These are phyloP conservation scores for Allium sativum DNA, from an alignment of 106 monocot genomes.

Conservation along the genomic window DNA sequence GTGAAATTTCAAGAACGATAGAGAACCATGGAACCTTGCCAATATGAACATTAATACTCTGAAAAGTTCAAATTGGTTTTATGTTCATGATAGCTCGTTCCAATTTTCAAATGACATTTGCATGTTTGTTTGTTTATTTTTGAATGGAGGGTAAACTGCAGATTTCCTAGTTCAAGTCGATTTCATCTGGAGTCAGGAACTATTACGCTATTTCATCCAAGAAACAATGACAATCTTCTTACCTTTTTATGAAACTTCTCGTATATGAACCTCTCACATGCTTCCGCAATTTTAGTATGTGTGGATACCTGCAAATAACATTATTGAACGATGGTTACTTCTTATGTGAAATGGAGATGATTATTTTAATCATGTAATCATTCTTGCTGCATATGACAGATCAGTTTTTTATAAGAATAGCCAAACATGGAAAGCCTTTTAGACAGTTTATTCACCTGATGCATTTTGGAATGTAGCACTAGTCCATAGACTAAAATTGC, in stretches of 20 bases:
- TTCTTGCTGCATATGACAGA: background rate
- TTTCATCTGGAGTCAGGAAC: too few species aligned
- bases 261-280: slow-evolving; percentile 74
- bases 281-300: slow-evolving; percentile 34
- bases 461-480: slow-evolving; percentile 34
- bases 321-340: background rate
- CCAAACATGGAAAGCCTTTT: background rate
- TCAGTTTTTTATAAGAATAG: background rate
- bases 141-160: too few species aligned
- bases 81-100: too few species aligned
- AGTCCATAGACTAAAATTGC: slow-evolving; percentile 85
- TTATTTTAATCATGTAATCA: background rate
- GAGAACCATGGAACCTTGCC: background rate
- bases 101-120: too few species aligned
- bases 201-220: too few species aligned
- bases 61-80: too few species aligned
- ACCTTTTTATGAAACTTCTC: slow-evolving; percentile 78
- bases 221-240: background rate
- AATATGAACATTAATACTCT: background rate
- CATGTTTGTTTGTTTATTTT: too few species aligned
- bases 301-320: slow-evolving; percentile 28
- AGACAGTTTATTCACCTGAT: slow-evolving; percentile 34
- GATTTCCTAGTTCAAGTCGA: too few species aligned
- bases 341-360: background rate
- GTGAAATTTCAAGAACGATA: background rate